Percentiles rank a stretch among this genome's conserved stretches.
Evolutionary conservation across 257 asterid genomes (phyloP).

Genomic region (Salvia hispanica): DNA sequence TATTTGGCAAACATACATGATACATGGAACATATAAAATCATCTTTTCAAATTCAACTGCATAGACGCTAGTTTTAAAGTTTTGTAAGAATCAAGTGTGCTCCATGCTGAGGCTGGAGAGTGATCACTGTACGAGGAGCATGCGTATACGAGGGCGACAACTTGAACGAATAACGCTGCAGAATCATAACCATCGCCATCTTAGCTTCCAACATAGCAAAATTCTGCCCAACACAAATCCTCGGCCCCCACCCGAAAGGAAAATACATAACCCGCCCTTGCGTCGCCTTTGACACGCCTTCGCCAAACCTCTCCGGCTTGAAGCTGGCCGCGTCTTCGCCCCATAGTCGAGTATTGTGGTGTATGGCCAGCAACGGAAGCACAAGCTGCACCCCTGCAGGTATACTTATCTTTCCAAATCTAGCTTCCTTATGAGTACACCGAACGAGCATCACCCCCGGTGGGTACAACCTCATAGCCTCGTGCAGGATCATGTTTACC

Average conservation of each 20-base stretch:
- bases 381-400: neutral
- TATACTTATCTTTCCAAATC: neutral
- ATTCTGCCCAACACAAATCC: conserved; percentile 40
- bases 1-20: too few species aligned
- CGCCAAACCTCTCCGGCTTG: conserved; percentile 37
- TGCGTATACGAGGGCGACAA: conserved; percentile 40
- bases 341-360: conserved; percentile 35
- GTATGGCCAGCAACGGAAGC: conserved; percentile 16
- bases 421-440: neutral
- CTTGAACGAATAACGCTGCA: conserved; percentile 30
- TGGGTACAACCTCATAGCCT: conserved; percentile 38
- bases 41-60: too few species aligned
- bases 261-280: conserved; percentile 11
- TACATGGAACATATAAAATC: too few species aligned
- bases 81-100: conserved; percentile 33
- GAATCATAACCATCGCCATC: conserved; percentile 39
- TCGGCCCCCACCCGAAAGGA: conserved; percentile 42
- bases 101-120: conserved; percentile 39
- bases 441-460: conserved; percentile 8
- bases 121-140: conserved; percentile 27
- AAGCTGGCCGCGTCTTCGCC: conserved; percentile 36
- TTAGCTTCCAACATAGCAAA: conserved; percentile 39
- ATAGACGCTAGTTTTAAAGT: neutral
- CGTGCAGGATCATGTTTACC: conserved; percentile 41
- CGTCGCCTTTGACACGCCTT: conserved; percentile 36